phyloP scores from a whole-genome alignment of 768 basidiomycete species.

The Naganishia vishniacii region DNA sequence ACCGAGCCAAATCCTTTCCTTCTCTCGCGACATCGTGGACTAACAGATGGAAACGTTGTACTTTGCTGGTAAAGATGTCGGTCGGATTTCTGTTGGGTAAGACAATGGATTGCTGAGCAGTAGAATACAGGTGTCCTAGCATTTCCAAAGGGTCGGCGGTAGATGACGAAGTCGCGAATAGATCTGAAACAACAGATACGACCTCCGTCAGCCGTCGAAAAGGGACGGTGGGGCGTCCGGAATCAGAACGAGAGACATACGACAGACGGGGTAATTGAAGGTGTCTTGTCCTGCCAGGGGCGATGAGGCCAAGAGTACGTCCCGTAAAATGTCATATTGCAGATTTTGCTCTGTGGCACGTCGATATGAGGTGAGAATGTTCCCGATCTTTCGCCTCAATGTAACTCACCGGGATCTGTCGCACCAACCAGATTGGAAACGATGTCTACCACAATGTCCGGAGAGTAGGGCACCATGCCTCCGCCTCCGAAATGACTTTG shows the following conservation, averaged over 20 bases:
- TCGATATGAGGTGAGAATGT: background rate
- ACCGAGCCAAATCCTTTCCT: slow-evolving; percentile 32
- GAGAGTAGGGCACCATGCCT: slow-evolving; percentile 28
- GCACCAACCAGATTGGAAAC: slow-evolving; percentile 39
- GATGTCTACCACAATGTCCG: slow-evolving; percentile 43
- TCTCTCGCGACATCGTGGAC: slow-evolving; percentile 43
- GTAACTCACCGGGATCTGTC: slow-evolving; percentile 35
- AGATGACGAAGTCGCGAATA: slow-evolving; percentile 44
- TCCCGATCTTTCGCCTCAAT: background rate
- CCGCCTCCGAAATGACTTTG: slow-evolving; percentile 24
- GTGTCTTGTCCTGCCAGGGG: slow-evolving; percentile 43
- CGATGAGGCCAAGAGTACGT: slow-evolving; percentile 41
- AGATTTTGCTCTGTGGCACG: slow-evolving; percentile 35
- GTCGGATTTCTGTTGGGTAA: slow-evolving; percentile 34
- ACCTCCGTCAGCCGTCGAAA: background rate
- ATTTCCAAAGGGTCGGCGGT: slow-evolving; percentile 40
- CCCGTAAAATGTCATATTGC: slow-evolving; percentile 43
- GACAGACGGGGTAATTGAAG: slow-evolving; percentile 46
- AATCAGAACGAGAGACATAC: background rate
- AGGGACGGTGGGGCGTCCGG: background rate
- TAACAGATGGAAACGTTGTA: slow-evolving; percentile 44
- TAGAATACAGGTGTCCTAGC: slow-evolving; percentile 35
- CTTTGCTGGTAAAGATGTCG: slow-evolving; percentile 31
- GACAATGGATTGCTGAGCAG: slow-evolving; percentile 28
- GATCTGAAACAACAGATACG: slow-evolving; percentile 21